Percentiles rank a stretch among this genome's conserved stretches.
These are phyloP conservation scores for Pseudophaeomoniella oleicola DNA, from an alignment of 2,329 filamentous ascomycete species.

Conservation along the genomic window DNA sequence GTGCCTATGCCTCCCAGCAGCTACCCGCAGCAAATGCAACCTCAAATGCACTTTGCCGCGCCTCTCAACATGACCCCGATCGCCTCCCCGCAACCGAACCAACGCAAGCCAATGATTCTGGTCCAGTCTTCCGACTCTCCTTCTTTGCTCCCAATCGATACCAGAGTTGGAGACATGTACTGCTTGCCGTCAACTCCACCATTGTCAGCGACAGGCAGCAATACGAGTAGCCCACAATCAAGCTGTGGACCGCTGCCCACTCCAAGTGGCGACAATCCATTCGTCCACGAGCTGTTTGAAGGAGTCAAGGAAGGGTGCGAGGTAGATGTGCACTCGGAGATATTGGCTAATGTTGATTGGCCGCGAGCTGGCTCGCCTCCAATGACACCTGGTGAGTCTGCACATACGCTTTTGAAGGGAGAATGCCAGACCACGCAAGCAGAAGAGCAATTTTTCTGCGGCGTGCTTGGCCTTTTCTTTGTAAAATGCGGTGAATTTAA, in stretches of 20 bases:
- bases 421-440: too few relatives aligned
- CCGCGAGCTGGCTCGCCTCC: conserved; percentile 64
- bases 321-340: conserved; percentile 55
- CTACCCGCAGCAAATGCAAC: conserved; percentile 21
- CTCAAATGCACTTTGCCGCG: conserved; percentile 32
- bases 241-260: conserved; percentile 64
- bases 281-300: conserved; percentile 52
- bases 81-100: conserved; percentile 58
- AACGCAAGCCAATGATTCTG: conserved; percentile 61
- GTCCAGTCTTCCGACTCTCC: conserved; percentile 40
- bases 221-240: conserved; percentile 68
- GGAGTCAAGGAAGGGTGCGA: conserved; percentile 59
- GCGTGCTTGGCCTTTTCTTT: too few relatives aligned
- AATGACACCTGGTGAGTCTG: conserved; percentile 75
- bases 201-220: conserved; percentile 71
- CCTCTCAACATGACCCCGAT: conserved; percentile 57
- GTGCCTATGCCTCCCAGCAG: neutral
- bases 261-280: conserved; percentile 62
- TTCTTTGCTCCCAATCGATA: conserved; percentile 52
- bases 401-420: too few relatives aligned
- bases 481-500: too few relatives aligned
- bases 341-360: conserved; percentile 62
- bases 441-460: too few relatives aligned
- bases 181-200: conserved; percentile 78
- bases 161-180: conserved; percentile 38